A percentile compares a stretch with the other conserved stretches of the same genome.
These are phyloP conservation scores for Penicillium decumbens DNA, from an alignment of 2,329 filamentous ascomycete genomes.

Conservation along the genomic window DNA sequence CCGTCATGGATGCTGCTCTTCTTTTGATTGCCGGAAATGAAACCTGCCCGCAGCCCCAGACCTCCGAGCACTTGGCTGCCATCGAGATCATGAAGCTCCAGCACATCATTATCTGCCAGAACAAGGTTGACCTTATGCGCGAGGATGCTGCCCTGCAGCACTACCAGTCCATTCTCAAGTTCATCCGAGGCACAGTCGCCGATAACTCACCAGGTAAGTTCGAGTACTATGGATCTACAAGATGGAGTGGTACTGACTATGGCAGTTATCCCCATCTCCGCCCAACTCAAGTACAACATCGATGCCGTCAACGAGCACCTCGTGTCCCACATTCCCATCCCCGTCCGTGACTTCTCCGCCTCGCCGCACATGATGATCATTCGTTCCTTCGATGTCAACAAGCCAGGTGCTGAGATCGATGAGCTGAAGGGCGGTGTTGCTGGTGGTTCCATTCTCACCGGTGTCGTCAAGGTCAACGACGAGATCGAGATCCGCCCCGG, in stretches of 20 bases:
- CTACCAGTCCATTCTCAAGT: constrained; percentile 96
- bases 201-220: constrained; percentile 66
- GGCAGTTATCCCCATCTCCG: constrained; percentile 84
- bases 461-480: constrained; percentile 93
- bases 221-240: too few relatives aligned
- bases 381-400: constrained; percentile 99
- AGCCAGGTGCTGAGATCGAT: constrained; percentile 97
- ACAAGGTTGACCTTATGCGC: constrained; percentile 98
- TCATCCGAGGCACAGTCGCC: constrained; percentile 94
- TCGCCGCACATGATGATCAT: constrained; percentile 99
- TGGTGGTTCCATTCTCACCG: constrained; percentile 92
- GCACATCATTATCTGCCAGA: constrained; percentile 99
- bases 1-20: constrained; percentile 98
- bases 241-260: too few relatives aligned
- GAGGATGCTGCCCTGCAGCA: constrained; percentile 91
- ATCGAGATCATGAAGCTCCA: constrained; percentile 99
- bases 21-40: constrained; percentile 97
- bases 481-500: constrained; percentile 99
- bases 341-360: constrained; percentile 80
- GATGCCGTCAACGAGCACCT: constrained; percentile 96
- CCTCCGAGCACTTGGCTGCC: constrained; percentile 94
- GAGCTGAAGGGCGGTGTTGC: constrained; percentile 98
- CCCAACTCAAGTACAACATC: constrained; percentile 99
- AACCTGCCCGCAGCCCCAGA: constrained; percentile 96
- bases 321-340: constrained; percentile 90